These are phyloP conservation scores for Leccinum longicurvipes DNA, from an alignment of 768 basidiomycete species.

Conservation along the genomic window DNA sequence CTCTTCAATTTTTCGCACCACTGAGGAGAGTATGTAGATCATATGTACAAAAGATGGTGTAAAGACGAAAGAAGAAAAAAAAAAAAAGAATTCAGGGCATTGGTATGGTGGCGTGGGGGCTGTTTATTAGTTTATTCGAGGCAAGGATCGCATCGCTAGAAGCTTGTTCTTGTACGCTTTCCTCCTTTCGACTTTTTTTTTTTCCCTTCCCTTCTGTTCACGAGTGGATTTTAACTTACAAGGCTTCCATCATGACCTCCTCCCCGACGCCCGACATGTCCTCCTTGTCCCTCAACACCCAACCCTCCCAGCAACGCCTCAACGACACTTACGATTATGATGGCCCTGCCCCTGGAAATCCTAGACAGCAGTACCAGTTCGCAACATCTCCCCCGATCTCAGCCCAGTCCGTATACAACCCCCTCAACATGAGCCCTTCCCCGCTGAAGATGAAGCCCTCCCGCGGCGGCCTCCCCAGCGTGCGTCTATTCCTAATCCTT, in stretches of 20 bases:
- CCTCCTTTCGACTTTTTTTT: conserved; percentile 30
- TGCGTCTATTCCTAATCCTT: conserved; percentile 37
- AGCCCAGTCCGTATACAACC: conserved; percentile 46
- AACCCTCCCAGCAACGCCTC: conserved; percentile 69
- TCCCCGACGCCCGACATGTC: conserved; percentile 77
- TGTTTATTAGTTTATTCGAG: conserved; percentile 17
- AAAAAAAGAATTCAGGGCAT: too few relatives aligned
- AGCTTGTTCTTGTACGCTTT: conserved; percentile 16
- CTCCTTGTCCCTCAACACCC: conserved; percentile 65
- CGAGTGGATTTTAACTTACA: conserved; percentile 11
- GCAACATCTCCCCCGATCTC: conserved; percentile 58
- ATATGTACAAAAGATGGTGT: too few relatives aligned
- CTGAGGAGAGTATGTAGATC: too few relatives aligned
- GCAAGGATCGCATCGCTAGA: conserved; percentile 13
- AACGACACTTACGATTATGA: conserved; percentile 87
- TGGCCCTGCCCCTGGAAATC: conserved; percentile 44
- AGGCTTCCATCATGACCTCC: conserved; percentile 62
- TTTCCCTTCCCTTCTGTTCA: conserved; percentile 28
- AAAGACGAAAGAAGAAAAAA: too few relatives aligned
- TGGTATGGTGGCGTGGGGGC: conserved; percentile 34
- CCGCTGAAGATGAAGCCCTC: conserved; percentile 71
- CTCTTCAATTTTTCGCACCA: background rate
- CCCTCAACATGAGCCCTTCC: conserved; percentile 59
- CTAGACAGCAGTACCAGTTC: conserved; percentile 68
- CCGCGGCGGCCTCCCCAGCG: conserved; percentile 71